Conservation (phyloP, 139 green algal species). For the Chlorella sp. region DNA sequence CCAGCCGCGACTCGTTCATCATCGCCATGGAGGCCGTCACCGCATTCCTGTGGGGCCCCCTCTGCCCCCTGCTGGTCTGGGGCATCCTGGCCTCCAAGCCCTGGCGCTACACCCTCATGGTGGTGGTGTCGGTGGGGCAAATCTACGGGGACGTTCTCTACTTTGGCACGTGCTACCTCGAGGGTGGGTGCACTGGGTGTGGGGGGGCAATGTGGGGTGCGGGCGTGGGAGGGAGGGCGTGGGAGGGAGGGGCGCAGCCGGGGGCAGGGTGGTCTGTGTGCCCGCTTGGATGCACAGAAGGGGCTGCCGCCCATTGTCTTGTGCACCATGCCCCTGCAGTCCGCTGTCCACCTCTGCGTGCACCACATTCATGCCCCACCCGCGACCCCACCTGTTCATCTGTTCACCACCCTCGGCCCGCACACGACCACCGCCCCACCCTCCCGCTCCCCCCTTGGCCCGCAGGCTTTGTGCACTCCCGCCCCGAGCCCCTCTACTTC, state of each 20-base stretch:
- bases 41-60: constrained; percentile 81
- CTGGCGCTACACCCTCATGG: constrained; percentile 74
- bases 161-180: constrained; percentile 79
- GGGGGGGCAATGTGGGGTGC: not conserved
- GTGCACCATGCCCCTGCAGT: not conserved
- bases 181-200: constrained; percentile 54
- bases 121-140: constrained; percentile 85
- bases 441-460: not conserved
- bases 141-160: constrained; percentile 93
- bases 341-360: not conserved
- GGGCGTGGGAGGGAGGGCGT: not conserved
- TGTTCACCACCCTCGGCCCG: not conserved
- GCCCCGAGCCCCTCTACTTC: constrained; percentile 89
- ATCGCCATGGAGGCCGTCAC: constrained; percentile 88
- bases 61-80: constrained; percentile 73
- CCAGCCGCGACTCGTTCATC: constrained; percentile 84
- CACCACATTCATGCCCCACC: too few species aligned
- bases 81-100: constrained; percentile 53
- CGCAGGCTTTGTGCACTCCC: constrained; percentile 65
- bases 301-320: not conserved
- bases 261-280: not conserved
- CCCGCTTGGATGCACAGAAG: not conserved
- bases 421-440: too few species aligned
- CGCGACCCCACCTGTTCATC: too few species aligned
- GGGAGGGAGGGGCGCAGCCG: not conserved